Base-by-base conservation (phyloP, 208 protist species). In the Angomonas ambiguus region DNA sequence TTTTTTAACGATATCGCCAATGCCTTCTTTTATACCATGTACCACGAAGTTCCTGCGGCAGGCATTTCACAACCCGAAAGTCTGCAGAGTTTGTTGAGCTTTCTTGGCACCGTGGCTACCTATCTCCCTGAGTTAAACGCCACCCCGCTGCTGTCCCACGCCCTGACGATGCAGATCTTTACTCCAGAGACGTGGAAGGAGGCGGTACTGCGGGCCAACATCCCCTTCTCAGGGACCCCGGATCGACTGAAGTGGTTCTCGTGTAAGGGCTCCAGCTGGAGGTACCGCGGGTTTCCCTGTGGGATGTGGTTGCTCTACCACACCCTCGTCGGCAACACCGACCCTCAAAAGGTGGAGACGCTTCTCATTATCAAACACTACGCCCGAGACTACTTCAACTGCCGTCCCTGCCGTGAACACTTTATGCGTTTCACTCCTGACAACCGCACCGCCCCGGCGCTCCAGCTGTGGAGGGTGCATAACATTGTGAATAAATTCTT, bases 241-340 rank as follows among this genome's bases (percentile, higher is more conserved):
- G 55, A 64, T 10, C 35, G 72, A 6, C 71, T 87, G 28, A n/a
- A 42, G 25, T 92, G 85, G 85, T 28, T 30, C 34, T 87, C 82
- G 1, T 92, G 85, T 69, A 56, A 35, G 1, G 85, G 85, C n/a
- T 87, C 80, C 3, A 76, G 71, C 1, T 79, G 72, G 72, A 51
- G 72, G 16, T 83, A 85, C 51, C 79, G 85, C 31, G 85, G 85
- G 22, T 87, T 87, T 57, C 79, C 85, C 18, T 92, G 85, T 53
- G 85, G 72, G 13, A 69, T 87, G 74, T 92, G 85, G 85, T 68
- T 92, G 33, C 82, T 92, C 51, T 88, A 82, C 33, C 85, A 92
- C 67, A 48, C 85, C 3, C 69, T 91, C n/a, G 78, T 81, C 2
- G 81, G 65, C 31, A 74, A 74, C 45, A 11, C 3, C 2, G 42